Evolutionary conservation across 192 early-diverging fungal genomes (phyloP), one percentile per base, ranked within the genome.

Genomic region (Coemansia sp.): DNA sequence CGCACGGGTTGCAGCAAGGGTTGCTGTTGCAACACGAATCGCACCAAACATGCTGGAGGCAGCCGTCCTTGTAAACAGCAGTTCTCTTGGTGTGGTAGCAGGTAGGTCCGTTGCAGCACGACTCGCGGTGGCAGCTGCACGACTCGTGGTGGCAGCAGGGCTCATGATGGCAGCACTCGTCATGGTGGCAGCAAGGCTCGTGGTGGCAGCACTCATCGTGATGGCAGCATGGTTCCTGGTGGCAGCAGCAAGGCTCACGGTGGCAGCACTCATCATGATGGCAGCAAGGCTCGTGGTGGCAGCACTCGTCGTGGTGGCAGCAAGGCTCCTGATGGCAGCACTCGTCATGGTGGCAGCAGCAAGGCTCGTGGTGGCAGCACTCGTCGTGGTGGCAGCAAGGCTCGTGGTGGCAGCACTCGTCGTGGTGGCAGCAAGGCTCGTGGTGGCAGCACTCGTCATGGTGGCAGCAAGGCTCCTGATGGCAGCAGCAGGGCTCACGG

Each of bases 1-100:
- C 21, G 51, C 51, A 53, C 51, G 51, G 51, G 23, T 71, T 63
- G 53, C 75, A 64, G 70, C 70, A 72, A 21, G 63, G 56, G 67
- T 79, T 79, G 76, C 60, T 69, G 66, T 79, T 79, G 76, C 76
- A 79, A 70, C 76, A 79, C 23, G 70, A 72, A 52, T 79, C 76
- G 54, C 61, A 63, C 53, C 55, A 41, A 22, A 51, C 65, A 22
- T 77, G 69, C 24, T 70, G 63, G 59, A 49, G 38, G 54, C 49
- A 65, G 60, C 60, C 60, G 10, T 65, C 67, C 53, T 65, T 58
- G 65, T 67, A 22, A 65, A 79, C 68, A 63, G 55, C 62, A 60
- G 50, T 61, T 32, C 17, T 58, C 66, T 53, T 53, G 51, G 51
- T 54, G 21, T 78, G 69, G 43, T 71, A 60, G 63, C 50, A 50